Conservation (phyloP, 2,329 filamentous ascomycete genomes). For the Botryotinia narcissicola region DNA sequence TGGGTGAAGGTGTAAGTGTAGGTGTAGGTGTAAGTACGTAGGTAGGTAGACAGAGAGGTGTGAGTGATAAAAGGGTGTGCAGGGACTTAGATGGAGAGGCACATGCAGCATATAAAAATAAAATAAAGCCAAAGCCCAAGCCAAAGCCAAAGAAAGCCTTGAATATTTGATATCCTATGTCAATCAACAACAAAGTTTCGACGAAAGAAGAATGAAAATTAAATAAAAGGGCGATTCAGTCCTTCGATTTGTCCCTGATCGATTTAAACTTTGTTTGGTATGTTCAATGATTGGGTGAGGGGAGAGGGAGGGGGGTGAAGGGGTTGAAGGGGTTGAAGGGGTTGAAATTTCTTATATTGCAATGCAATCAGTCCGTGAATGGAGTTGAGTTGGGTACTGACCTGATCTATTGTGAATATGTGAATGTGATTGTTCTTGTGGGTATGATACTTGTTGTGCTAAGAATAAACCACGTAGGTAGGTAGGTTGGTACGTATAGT, state of each 20-base stretch:
- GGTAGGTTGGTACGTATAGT: background rate
- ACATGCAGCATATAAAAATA: constrained; percentile 3
- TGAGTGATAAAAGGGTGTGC: background rate
- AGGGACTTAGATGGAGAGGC: constrained; percentile 1
- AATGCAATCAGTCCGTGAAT: background rate
- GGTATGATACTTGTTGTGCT: background rate
- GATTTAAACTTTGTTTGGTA: constrained; percentile 9
- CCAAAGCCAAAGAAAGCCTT: background rate
- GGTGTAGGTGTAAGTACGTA: background rate
- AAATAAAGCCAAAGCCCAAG: background rate
- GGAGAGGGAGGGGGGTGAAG: background rate
- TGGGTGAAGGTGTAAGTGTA: background rate
- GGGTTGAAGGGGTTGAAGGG: background rate
- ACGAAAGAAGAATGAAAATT: background rate
- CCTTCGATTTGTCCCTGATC: background rate
- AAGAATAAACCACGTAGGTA: background rate
- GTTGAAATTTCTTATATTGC: constrained; percentile 8
- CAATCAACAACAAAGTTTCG: background rate
- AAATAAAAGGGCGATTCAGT: background rate
- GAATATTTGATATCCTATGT: background rate
- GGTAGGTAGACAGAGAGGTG: background rate
- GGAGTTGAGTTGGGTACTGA: background rate
- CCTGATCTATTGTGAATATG: background rate
- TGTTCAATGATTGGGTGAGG: background rate
- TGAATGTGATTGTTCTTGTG: background rate